Evolutionary conservation across 306 rosid species (phyloP), one percentile per base, ranked within the genome.

Genomic region (Prunus kanzakura): DNA sequence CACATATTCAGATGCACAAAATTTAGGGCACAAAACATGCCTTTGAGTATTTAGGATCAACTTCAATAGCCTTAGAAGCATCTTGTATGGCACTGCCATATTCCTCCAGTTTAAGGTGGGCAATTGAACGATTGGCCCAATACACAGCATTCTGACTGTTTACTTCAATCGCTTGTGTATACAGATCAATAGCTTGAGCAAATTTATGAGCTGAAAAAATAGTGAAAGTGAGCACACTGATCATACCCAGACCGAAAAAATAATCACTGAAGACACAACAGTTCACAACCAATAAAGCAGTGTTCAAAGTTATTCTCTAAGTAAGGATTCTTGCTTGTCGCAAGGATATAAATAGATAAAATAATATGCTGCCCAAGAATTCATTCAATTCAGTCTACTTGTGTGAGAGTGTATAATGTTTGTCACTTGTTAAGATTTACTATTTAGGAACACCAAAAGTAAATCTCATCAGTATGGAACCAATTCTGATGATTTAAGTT

Each of bases 71-170:
- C 80, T 63, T 80, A 15, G 99, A 84, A 64, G 99, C 99, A 91
- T 95, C 99, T 69, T 84, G 92, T 79, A 95, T 93, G 56, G 97
- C 99, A 77, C 96, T 90, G 47, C 99, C 98, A 87, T 95, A 95
- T 79, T 95, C 96, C 89, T 95, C 99, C 72, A 91, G 97, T 79
- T 86, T 86, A 72, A 90, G 84, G 91, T 92, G 97, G 52, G 99
- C 97, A 84, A 95, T 85, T 67, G 99, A 91, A 69, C 99, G 99
- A 63, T 95, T 95, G 54, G 99, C 91, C 88, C 83, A 91, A 82
- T 95, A 95, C 64, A 95, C 93, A 76, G 98, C 96, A 89, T 86
- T 95, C 86, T 64, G 90, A 81, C 88, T 57, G 78, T 89, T 83
- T 74, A 82, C 65, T 82, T 89, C 97, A 80, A 95, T 91, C 49